Base-by-base conservation (phyloP, 805 yeast species). In the Yueomyces sinensis region DNA sequence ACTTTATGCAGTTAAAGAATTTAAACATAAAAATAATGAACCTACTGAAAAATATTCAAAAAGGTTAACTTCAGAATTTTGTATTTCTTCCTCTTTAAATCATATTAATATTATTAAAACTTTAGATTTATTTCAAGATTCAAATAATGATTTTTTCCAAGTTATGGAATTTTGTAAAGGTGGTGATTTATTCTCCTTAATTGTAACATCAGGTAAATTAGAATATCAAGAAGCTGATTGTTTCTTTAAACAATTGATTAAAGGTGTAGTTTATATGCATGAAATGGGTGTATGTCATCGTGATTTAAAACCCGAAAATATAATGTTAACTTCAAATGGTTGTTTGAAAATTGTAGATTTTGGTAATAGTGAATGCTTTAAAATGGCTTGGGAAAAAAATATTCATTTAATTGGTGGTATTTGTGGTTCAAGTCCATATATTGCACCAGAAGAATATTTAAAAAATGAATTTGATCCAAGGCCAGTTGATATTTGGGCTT, bases 241-340 rank as follows among this genome's bases (percentile, higher is more conserved):
- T 54, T 79, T 82, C 48, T 82, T 83, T 61, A 83, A 84, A 52
- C 95, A 84, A 54, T 58, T 84, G 32, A 70, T 84, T 18, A 63
- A 82, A 41, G 95, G 94, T 29, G 91, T 84, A 19, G 73, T 72
- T 36, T 84, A 82, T 62, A 89, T 89, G 70, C 97, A 91, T 54
- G 73, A 73, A 38, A 80, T 76, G 53, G 95, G 95, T 4, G 86
- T 89, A 13, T 80, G 87, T 29, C 98, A 89, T 56, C 68, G 98
- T 42, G 98, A 89, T 58, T 62, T 89, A 47, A 89, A 89, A 56
- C 98, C 98, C 0, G 98, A 89, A 48, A 89, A 89, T 50, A 78
- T 89, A 32, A 57, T 89, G 41, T 58, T 84, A 29, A 80, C 91
- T 0, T 72, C 74, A 27, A 67, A 68, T 39, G 95, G 95, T 30